These are phyloP conservation scores for Scenedesmus sp. DNA, from an alignment of 163 green algal species.

Conservation along the genomic window DNA sequence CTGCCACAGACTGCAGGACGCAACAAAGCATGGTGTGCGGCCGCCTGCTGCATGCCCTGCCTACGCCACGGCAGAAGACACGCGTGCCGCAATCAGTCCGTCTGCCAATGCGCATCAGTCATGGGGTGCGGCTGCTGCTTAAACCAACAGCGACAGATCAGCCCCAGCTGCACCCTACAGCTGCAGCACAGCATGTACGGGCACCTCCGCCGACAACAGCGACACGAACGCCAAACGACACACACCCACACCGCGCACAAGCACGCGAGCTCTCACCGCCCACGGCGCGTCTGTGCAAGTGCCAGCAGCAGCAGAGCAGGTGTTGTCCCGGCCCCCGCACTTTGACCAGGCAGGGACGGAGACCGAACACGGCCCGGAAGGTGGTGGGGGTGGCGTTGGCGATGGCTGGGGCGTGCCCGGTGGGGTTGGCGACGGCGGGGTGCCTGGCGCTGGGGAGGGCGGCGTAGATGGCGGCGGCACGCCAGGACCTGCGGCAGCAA, in stretches of 20 bases:
- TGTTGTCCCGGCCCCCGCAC: constrained; percentile 4
- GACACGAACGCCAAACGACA: too few species aligned
- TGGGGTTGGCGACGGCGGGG: neutral
- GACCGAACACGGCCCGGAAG: neutral
- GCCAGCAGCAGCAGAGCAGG: constrained; percentile 5
- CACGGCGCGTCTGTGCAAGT: neutral
- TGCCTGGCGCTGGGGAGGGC: neutral
- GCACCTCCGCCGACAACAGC: too few species aligned
- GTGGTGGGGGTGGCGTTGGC: neutral
- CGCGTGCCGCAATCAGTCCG: too few species aligned
- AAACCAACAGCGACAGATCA: too few species aligned
- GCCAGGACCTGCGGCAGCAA: neutral
- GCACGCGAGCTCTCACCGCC: neutral
- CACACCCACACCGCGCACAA: too few species aligned
- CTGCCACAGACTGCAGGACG: too few species aligned
- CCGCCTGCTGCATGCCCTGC: too few species aligned
- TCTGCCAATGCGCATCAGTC: too few species aligned
- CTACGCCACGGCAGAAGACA: too few species aligned
- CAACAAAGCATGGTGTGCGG: too few species aligned
- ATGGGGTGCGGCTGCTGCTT: neutral
- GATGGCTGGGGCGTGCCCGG: neutral
- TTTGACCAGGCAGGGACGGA: neutral
- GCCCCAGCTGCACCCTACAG: too few species aligned
- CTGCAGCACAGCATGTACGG: too few species aligned
- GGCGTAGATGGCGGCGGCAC: neutral